phyloP scores from a whole-genome alignment of 495 filamentous ascomycete species.

The Cercophora sp. region DNA sequence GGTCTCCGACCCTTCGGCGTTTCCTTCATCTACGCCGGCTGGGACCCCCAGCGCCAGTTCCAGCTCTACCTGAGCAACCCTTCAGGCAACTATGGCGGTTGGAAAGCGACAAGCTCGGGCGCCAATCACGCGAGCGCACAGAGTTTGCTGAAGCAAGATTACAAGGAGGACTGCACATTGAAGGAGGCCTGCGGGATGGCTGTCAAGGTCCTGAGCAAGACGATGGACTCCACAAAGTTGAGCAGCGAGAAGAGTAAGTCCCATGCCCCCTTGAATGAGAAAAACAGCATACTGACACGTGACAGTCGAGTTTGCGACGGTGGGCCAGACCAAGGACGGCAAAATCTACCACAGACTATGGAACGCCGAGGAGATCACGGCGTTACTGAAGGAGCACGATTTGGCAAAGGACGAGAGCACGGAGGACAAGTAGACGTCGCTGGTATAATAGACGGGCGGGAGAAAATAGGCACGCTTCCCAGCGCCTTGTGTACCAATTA shows the following conservation, averaged over 20 bases:
- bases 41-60: slow-evolving; percentile 91
- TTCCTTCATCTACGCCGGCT: slow-evolving; percentile 98
- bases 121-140: slow-evolving; percentile 98
- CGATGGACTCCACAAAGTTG: slow-evolving; percentile 98
- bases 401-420: slow-evolving; percentile 81
- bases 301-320: slow-evolving; percentile 95
- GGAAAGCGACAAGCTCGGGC: slow-evolving; percentile 97
- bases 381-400: slow-evolving; percentile 90
- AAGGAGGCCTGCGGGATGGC: slow-evolving; percentile 97
- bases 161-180: slow-evolving; percentile 93
- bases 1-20: slow-evolving; percentile 96
- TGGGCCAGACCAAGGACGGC: slow-evolving; percentile 88
- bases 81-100: slow-evolving; percentile 98
- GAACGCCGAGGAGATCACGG: slow-evolving; percentile 94
- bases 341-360: slow-evolving; percentile 98
- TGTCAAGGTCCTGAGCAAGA: slow-evolving; percentile 99
- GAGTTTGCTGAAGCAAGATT: slow-evolving; percentile 97
- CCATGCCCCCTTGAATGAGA: not conserved
- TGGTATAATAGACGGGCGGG: not conserved
- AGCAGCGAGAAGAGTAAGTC: slow-evolving; percentile 94
- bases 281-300: slow-evolving; percentile 14
- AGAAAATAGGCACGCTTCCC: slow-evolving; percentile 12
- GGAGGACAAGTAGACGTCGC: slow-evolving; percentile 53
- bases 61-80: slow-evolving; percentile 99
- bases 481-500: slow-evolving; percentile 30